phyloP scores from a whole-genome alignment of 1,284 basidiomycete species.

The Pseudozyma hubeiensis region DNA sequence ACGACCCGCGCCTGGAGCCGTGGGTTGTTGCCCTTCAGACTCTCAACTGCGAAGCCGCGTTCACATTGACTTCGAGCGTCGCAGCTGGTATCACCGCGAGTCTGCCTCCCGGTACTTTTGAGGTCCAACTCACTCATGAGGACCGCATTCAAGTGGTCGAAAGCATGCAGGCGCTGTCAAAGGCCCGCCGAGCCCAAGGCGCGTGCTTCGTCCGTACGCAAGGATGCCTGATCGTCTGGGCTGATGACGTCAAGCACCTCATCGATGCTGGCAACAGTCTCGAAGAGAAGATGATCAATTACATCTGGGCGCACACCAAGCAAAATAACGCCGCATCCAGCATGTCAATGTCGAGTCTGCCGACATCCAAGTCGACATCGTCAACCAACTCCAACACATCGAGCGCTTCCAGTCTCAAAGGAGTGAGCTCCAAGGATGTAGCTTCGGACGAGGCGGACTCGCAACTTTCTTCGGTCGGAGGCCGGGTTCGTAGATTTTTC shows the following conservation, averaged over 20 bases:
- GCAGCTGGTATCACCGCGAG: slow-evolving; percentile 76
- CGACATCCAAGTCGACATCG: background rate
- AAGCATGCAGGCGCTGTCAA: slow-evolving; percentile 74
- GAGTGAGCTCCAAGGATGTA: too few species aligned
- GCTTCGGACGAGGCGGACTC: too few species aligned
- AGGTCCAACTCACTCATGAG: slow-evolving; percentile 38
- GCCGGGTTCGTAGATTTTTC: too few species aligned
- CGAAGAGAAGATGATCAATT: slow-evolving; percentile 81
- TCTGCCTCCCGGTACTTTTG: slow-evolving; percentile 62
- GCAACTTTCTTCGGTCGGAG: too few species aligned
- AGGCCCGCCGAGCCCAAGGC: slow-evolving; percentile 82
- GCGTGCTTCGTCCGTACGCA: slow-evolving; percentile 85
- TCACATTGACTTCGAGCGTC: slow-evolving; percentile 81
- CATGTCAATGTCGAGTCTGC: too few species aligned
- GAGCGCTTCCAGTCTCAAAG: background rate
- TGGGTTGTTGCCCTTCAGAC: slow-evolving; percentile 73
- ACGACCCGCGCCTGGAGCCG: slow-evolving; percentile 16
- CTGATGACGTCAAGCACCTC: slow-evolving; percentile 74
- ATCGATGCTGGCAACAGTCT: slow-evolving; percentile 72
- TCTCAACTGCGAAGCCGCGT: slow-evolving; percentile 81
- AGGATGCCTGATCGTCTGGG: slow-evolving; percentile 79
- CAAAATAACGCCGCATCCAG: slow-evolving; percentile 7
- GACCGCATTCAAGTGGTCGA: slow-evolving; percentile 64
- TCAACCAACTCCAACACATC: slow-evolving; percentile 1
- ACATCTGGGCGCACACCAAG: slow-evolving; percentile 74